Percentiles rank a stretch among this genome's conserved stretches.
Conservation (phyloP, 306 rosid species). For the Lotus japonicus region DNA sequence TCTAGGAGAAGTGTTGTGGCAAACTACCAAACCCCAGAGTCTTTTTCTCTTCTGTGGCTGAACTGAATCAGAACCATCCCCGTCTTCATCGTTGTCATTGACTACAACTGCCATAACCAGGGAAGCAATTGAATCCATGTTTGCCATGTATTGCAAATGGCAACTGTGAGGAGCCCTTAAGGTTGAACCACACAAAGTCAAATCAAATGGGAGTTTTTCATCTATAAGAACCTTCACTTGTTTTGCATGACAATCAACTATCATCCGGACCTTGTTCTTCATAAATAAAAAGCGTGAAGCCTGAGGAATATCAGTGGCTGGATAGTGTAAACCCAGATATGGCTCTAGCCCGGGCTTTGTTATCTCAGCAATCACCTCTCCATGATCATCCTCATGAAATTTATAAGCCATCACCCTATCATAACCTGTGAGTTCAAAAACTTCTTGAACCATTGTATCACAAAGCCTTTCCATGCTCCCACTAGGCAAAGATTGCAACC, state of each 20-base stretch:
- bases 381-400: constrained; percentile 95
- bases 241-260: constrained; percentile 86
- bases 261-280: constrained; percentile 93
- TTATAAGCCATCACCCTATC: constrained; percentile 99
- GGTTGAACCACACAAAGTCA: constrained; percentile 89
- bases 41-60: constrained; percentile 76
- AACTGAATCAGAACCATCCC: constrained; percentile 43
- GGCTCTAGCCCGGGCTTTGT: constrained; percentile 81
- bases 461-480: constrained; percentile 91
- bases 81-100: constrained; percentile 85
- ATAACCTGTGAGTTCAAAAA: constrained; percentile 92
- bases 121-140: constrained; percentile 88
- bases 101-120: constrained; percentile 90
- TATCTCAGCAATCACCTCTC: constrained; percentile 84
- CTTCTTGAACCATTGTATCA: constrained; percentile 93
- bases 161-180: constrained; percentile 93
- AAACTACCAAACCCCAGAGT: constrained; percentile 95
- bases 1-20: constrained; percentile 87
- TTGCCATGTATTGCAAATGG: constrained; percentile 76
- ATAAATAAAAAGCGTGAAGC: constrained; percentile 81
- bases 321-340: constrained; percentile 90
- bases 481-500: constrained; percentile 81
- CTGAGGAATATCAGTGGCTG: constrained; percentile 94
- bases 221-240: constrained; percentile 78
- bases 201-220: constrained; percentile 62